Base-by-base conservation (phyloP, 192 early-diverging fungal species). In the Tieghemiomyces parasiticus region DNA sequence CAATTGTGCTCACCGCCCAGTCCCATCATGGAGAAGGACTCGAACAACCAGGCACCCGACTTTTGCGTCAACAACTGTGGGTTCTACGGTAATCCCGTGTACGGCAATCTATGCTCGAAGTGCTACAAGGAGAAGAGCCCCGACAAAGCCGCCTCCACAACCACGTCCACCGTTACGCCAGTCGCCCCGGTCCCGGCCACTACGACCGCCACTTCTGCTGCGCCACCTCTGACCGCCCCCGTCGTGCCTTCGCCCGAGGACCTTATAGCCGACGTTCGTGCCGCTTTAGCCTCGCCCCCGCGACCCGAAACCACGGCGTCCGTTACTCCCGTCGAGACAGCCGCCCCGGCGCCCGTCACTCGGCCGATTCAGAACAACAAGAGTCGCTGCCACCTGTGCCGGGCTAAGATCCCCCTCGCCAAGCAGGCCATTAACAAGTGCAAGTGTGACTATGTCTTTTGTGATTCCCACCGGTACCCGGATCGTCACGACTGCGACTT, bases 391-490 rank as follows among this genome's bases (percentile, higher is more conserved):
- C 81, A 78, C 54, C 62, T 69, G 24, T 89, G 87, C 66, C 74
- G 81, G 45, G 67, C 74, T n/a, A 85, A 82, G 64, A 81, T 89
- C 34, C 85, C 83, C 56, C 76, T 86, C 20, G 81, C 82, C 32
- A 86, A 89, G 64, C 84, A 89, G 66, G 74, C 79, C 16, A 82
- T 78, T 53, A 89, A 86, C 74, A 84, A 79, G 61, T 89, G 87
- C 65, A 74, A 84, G 49, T 89, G 87, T 68, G 76, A 80, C 56
- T 83, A 81, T 58, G 74, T 86, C 25, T 89, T 81, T 62, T 89
- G 87, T 65, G 85, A 87, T 50, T 65, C 75, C 22, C 87, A 89
- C 70, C 81, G 80, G 63, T 77, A 73, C 45, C 78, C 82, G 9
- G 74, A 84, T 62, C 76, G 81, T 58, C 87, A 89, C 64, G 74